Conservation (phyloP, 495 filamentous ascomycete genomes). For the Penicillium steckii region DNA sequence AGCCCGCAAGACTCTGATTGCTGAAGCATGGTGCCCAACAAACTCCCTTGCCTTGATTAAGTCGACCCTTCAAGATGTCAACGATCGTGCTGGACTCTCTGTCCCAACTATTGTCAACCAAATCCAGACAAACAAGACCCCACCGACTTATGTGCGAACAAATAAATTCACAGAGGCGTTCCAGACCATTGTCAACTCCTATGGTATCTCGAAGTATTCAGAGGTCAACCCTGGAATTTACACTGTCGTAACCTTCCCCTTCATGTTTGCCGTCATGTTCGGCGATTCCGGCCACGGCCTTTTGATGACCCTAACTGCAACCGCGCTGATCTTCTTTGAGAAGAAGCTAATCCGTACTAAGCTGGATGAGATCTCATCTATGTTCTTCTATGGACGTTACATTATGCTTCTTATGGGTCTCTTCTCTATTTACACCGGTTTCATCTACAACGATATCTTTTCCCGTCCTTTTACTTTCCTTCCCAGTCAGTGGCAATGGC, state of each 20-base stretch:
- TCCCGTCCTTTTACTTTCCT: constrained; percentile 88
- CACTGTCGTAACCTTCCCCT: constrained; percentile 95
- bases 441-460: constrained; percentile 98
- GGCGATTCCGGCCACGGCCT: constrained; percentile 91
- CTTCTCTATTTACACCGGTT: constrained; percentile 94
- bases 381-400: constrained; percentile 98
- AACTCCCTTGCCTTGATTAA: constrained; percentile 89
- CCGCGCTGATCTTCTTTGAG: constrained; percentile 95
- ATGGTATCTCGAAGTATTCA: constrained; percentile 93
- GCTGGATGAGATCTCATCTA: constrained; percentile 89
- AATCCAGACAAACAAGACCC: constrained; percentile 92
- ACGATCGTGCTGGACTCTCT: constrained; percentile 87
- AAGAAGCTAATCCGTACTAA: constrained; percentile 79
- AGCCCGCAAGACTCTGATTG: constrained; percentile 91
- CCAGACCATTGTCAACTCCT: constrained; percentile 98
- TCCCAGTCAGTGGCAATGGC: constrained; percentile 85
- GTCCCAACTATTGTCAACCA: constrained; percentile 98
- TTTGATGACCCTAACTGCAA: constrained; percentile 77
- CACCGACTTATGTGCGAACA: constrained; percentile 91
- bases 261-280: constrained; percentile 99
- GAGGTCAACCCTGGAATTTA: constrained; percentile 96
- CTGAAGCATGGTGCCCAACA: constrained; percentile 95
- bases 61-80: constrained; percentile 95
- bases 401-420: constrained; percentile 98
- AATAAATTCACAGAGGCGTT: constrained; percentile 98